Base-by-base conservation (phyloP, 371 early-diverging fungal species). In the Apophysomyces variabilis region DNA sequence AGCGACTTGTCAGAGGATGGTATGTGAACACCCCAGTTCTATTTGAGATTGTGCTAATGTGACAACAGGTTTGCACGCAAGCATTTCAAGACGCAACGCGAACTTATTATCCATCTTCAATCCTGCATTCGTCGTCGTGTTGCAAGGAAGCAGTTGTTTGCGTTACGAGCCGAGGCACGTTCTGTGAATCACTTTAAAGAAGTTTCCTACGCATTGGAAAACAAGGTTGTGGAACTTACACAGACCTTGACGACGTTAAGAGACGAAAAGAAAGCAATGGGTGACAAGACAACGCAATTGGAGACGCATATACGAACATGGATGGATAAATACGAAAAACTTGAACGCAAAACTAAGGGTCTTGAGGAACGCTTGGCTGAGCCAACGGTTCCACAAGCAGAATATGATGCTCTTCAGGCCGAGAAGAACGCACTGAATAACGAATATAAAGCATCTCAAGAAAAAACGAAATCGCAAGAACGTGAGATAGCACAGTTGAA, bases 211-310 rank as follows among this genome's bases (percentile, higher is more conserved):
- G 89, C 92, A 73, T 86, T 99, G 13, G 98, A 99, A 72, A 93
- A 89, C 82, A 98, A 97, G 88, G 92, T 99, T 58, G 89, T 98
- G 64, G 95, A 93, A 72, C 84, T 99, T 63, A 96, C 96, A 38
- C 94, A 93, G 77, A 80, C 87, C 46, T 68, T 98, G 64, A 88
- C 86, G 9, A 73, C 76, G 44, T 87, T 91, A 57, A 84, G 86
- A 59, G 85, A 89, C 58, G 95, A 93, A 69, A 87, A 86, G 77
- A 87, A 86, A 38, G 68, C 71, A 4, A 76, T 89, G 41, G 72
- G 71, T 56, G 86, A 89, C 37, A 84, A 86, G 35, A 75, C 89
- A 45, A 62, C 77, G 5, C 72, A 80, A n/a, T 74, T 93, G 57
- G 95, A 95, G 70, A 83, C 68, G n/a, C 91, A 92, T 68, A 79